Evolutionary conservation across 345 rosid species (phyloP), one percentile per base, ranked within the genome.

Genomic region (Ceriops zippeliana): DNA sequence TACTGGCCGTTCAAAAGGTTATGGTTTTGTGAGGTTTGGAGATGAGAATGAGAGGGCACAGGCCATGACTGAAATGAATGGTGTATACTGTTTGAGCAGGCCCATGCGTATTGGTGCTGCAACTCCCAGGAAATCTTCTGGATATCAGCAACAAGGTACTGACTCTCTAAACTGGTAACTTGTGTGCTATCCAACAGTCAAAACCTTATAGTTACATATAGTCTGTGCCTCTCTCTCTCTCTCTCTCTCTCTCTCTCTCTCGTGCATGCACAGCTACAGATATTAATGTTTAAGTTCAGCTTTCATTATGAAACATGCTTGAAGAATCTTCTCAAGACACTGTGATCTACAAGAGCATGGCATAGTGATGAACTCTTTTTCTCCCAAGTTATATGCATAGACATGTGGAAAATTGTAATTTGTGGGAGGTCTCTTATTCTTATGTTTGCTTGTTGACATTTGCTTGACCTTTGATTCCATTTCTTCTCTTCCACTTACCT

Each of bases 1-100:
- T 73, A 93, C 98, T 22, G 96, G 99, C n/a, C 93, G 93, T 70
- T 89, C 99, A 56, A 95, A 90, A 69, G 97, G 99, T 42, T 95
- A 91, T 47, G 99, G 99, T 30, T 95, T 95, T 83, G 99, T 95
- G 83, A 88, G 99, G 82, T 95, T 93, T 78, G 96, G 93, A 52
- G 97, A 95, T 70, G 96, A 89, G 64, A 76, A 42, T 64, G 99
- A 95, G 70, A 86, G 89, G 74, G 77, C 86, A 34, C 83, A 86
- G 69, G 97, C 97, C 46, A 91, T 93, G 99, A 75, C 83, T 19
- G 97, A 95, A 80, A 95, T 95, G 99, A 84, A 91, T 76, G 96
- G 99, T 62, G 85, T 84, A 13, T 85, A 86, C 74, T 95, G 96
- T 80, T 91, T 90, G 4, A 91, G 86, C 82, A 86, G 99, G 85